Evolutionary conservation across 2,329 filamentous ascomycete genomes (phyloP).

Genomic region (Hymenoscyphus occultus): DNA sequence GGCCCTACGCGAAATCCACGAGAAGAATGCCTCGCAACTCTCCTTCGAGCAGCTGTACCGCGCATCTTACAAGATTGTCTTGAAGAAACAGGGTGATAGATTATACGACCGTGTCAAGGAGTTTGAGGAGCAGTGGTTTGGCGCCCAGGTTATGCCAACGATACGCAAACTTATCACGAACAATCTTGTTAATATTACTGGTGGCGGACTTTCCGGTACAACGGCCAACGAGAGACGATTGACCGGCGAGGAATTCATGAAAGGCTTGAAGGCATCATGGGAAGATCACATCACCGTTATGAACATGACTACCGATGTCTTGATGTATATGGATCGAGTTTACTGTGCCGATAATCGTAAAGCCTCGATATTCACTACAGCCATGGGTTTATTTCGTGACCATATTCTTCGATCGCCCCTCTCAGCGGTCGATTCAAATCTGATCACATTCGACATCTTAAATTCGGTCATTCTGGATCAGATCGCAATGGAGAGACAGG

Average conservation of each 20-base stretch:
- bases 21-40: conserved; percentile 81
- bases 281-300: conserved; percentile 87
- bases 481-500: conserved; percentile 86
- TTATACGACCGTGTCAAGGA: conserved; percentile 78
- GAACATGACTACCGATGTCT: conserved; percentile 93
- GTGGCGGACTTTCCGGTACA: conserved; percentile 54
- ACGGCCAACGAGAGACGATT: conserved; percentile 76
- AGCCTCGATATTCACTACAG: conserved; percentile 77
- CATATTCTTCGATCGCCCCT: conserved; percentile 68
- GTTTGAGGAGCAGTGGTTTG: conserved; percentile 82
- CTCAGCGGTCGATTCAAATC: conserved; percentile 40
- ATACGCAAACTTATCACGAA: conserved; percentile 71
- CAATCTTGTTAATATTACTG: conserved; percentile 58
- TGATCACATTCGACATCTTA: conserved; percentile 68
- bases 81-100: conserved; percentile 78
- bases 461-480: conserved; percentile 84
- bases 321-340: conserved; percentile 96
- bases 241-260: conserved; percentile 79
- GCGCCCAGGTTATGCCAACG: conserved; percentile 64
- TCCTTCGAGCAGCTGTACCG: conserved; percentile 97
- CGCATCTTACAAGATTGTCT: conserved; percentile 87
- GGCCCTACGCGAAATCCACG: conserved; percentile 84
- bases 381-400: conserved; percentile 86
- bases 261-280: conserved; percentile 74
- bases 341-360: conserved; percentile 70